Evolutionary conservation across 139 green algal species (phyloP), one percentile per base, ranked within the genome.

Genomic region (Dunaliella primolecta): DNA sequence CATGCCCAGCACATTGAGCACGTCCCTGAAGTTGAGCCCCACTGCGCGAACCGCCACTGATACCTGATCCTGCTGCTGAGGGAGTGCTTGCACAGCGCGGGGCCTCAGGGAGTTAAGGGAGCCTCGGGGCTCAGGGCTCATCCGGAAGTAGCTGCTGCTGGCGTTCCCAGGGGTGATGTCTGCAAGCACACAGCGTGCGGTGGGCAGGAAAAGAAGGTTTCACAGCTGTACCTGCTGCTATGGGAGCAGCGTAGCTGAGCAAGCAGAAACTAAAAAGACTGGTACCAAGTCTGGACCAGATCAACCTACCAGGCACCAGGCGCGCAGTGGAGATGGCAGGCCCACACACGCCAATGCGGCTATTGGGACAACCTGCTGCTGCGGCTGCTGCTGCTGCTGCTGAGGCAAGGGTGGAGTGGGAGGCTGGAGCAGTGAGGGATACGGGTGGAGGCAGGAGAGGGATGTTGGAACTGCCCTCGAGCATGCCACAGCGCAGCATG

Each of bases 11-110:
- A 93, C 92, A 82, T 96, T 96, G 38, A 94, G 89, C 83, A 96
- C 92, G 78, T 96, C 94, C 74, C 94, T 87, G 93, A 97, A 98
- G 88, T 98, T 98, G 74, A 98, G 84, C 1, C 95, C 95, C 36
- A 98, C 92, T 23, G 94, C 95, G 55, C 86, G 88, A 15, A 98
- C 94, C 15, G 85, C 80, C 37, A 97, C 64, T 27, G 86, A 77
- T 57, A 95, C 57, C 64, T 89, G 88, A 30, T 82, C 90, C 0
- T 46, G 7, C 75, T 25, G 70, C 27, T 29, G 2, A 31, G 75
- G 33, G 70, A 75, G 29, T 0, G 76, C 7, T 20, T 84, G 32
- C 37, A 93, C 84, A 31, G 86, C 32, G 21, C 36, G 23, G 0
- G 91, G 90, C 38, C 91, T 85, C 77, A 94, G 84, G 84, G 81